A percentile compares a stretch with the other conserved stretches of the same genome.
Evolutionary conservation across 2,329 filamentous ascomycete species (phyloP).

Genomic region (Ascochyta pisi): DNA sequence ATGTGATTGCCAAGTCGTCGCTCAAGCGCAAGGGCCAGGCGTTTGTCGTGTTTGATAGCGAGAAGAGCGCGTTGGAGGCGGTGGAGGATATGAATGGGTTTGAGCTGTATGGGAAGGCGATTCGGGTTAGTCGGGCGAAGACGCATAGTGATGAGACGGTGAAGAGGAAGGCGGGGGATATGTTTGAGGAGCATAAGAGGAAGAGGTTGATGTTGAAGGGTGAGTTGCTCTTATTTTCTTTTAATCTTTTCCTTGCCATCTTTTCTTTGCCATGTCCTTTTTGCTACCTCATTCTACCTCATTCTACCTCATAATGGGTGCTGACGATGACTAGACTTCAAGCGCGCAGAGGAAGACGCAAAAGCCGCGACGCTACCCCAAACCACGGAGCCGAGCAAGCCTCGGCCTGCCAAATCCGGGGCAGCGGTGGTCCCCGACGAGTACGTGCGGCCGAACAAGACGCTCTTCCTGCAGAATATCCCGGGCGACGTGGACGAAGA

Average conservation of each 20-base stretch:
- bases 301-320: background rate
- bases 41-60: slow-evolving; percentile 86
- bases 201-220: slow-evolving; percentile 88
- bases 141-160: slow-evolving; percentile 89
- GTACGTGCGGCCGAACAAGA: slow-evolving; percentile 96
- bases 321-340: slow-evolving; percentile 62
- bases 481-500: slow-evolving; percentile 87
- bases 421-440: slow-evolving; percentile 90
- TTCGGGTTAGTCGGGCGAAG: slow-evolving; percentile 82
- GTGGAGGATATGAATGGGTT: slow-evolving; percentile 93
- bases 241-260: too few relatives aligned
- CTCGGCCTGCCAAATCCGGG: slow-evolving; percentile 72
- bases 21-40: slow-evolving; percentile 93
- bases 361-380: slow-evolving; percentile 76
- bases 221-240: slow-evolving; percentile 48
- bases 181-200: slow-evolving; percentile 86
- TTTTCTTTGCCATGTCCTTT: too few relatives aligned
- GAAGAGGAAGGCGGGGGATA: slow-evolving; percentile 75
- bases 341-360: slow-evolving; percentile 81
- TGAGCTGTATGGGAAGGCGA: slow-evolving; percentile 88
- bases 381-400: slow-evolving; percentile 49
- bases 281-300: too few relatives aligned
- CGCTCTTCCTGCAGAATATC: slow-evolving; percentile 90
- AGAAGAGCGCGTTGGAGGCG: slow-evolving; percentile 79
- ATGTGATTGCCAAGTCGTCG: slow-evolving; percentile 88